A percentile compares a stretch with the other conserved stretches of the same genome.
phyloP scores from a whole-genome alignment of 768 basidiomycete species.

The Lanmaoa pseudosensibilis region DNA sequence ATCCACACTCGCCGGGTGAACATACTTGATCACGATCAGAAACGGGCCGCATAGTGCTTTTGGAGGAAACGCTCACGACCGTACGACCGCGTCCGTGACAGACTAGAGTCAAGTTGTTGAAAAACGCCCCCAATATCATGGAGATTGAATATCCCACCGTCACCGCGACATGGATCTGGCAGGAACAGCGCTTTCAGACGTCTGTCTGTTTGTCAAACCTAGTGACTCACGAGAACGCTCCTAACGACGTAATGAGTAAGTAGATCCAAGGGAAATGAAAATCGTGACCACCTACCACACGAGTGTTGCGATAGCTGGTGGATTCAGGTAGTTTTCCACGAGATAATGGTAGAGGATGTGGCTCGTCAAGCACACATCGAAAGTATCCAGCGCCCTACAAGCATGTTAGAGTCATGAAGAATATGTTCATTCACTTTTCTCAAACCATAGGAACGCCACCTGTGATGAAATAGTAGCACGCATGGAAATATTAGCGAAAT shows the following conservation, averaged over 20 bases:
- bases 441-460: conserved; percentile 20
- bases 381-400: conserved; percentile 46
- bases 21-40: conserved; percentile 33
- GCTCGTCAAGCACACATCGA: conserved; percentile 50
- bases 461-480: conserved; percentile 29
- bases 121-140: neutral
- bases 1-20: conserved; percentile 50
- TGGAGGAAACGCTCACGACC: conserved; percentile 27
- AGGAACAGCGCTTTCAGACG: neutral
- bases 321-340: conserved; percentile 51
- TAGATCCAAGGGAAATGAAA: neutral
- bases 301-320: conserved; percentile 40
- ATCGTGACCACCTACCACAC: conserved; percentile 41
- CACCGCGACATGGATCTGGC: conserved; percentile 50
- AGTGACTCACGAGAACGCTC: conserved; percentile 51
- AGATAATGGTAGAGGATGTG: conserved; percentile 61
- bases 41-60: neutral
- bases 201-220: neutral
- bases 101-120: conserved; percentile 35
- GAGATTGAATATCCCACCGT: conserved; percentile 42
- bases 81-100: conserved; percentile 48
- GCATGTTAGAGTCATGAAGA: neutral
- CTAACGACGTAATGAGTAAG: conserved; percentile 27
- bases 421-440: neutral
- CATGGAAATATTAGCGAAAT: conserved; percentile 36